phyloP scores from a whole-genome alignment of 441 rosid genomes.

The Kokia cookei region DNA sequence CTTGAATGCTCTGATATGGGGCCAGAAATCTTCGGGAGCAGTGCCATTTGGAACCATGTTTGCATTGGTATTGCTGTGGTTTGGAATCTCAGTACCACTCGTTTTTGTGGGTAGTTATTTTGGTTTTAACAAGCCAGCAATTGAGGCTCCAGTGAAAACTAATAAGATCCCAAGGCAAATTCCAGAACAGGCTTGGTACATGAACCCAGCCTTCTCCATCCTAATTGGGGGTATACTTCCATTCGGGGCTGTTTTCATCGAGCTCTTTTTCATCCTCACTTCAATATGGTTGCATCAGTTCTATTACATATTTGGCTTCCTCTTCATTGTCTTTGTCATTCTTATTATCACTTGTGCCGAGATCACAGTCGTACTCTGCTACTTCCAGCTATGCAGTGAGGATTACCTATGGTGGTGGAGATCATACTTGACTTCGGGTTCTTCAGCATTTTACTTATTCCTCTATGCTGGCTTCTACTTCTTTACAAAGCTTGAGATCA shows the following conservation, averaged over 20 bases:
- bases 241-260: slow-evolving; percentile 87
- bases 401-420: slow-evolving; percentile 99
- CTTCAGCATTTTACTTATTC: slow-evolving; percentile 82
- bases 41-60: slow-evolving; percentile 95
- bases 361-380: slow-evolving; percentile 87
- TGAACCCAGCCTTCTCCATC: slow-evolving; percentile 77
- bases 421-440: slow-evolving; percentile 85
- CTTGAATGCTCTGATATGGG: slow-evolving; percentile 88
- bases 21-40: slow-evolving; percentile 87
- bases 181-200: slow-evolving; percentile 85
- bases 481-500: slow-evolving; percentile 89
- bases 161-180: slow-evolving; percentile 87
- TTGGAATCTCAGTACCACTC: slow-evolving; percentile 92
- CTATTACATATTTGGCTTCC: slow-evolving; percentile 93
- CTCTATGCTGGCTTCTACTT: slow-evolving; percentile 85
- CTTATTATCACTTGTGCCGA: slow-evolving; percentile 83
- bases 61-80: slow-evolving; percentile 77
- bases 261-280: slow-evolving; percentile 85
- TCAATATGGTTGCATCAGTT: slow-evolving; percentile 92
- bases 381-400: slow-evolving; percentile 92
- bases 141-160: slow-evolving; percentile 78
- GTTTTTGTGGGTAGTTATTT: slow-evolving; percentile 72
- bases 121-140: slow-evolving; percentile 67
- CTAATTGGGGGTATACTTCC: slow-evolving; percentile 90
- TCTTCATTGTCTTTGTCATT: slow-evolving; percentile 77